Evolutionary conservation across 1,284 basidiomycete genomes (phyloP).

Genomic region (Lignosus rhinocerotis): DNA sequence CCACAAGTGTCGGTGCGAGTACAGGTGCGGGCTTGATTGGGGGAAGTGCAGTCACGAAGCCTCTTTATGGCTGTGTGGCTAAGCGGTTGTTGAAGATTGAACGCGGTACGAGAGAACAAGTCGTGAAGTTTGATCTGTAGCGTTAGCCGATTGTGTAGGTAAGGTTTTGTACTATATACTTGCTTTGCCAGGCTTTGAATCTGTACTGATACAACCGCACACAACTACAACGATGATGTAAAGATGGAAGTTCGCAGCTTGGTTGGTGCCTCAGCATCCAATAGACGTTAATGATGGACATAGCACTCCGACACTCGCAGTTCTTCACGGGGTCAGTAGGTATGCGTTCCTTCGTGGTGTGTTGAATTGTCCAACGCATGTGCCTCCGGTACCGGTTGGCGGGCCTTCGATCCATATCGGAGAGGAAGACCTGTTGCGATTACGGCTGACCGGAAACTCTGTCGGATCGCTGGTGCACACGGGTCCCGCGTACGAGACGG

Average conservation of each 20-base stretch:
- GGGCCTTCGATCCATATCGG: too few species aligned
- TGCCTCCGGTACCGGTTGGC: too few species aligned
- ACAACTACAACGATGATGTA: too few species aligned
- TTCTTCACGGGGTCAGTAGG: too few species aligned
- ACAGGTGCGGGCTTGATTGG: slow-evolving; percentile 35
- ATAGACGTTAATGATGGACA: too few species aligned
- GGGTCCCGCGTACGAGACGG: background rate
- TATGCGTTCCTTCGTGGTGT: too few species aligned
- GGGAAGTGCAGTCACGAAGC: slow-evolving; percentile 47
- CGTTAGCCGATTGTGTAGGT: background rate
- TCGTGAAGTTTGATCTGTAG: slow-evolving; percentile 65
- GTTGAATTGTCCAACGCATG: too few species aligned
- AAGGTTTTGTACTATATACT: background rate
- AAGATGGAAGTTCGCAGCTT: too few species aligned
- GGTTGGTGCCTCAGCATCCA: too few species aligned
- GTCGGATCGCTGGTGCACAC: background rate
- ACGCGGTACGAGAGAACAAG: slow-evolving; percentile 67
- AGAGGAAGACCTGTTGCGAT: too few species aligned
- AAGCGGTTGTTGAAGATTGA: slow-evolving; percentile 77
- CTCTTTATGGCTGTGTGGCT: slow-evolving; percentile 68
- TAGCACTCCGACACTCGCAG: too few species aligned
- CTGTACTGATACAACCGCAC: background rate
- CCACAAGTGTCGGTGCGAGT: slow-evolving; percentile 34
- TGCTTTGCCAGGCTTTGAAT: background rate
- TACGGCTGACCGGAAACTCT: background rate